Evolutionary conservation across 306 rosid species (phyloP).

Genomic region (Cucumis melo): DNA sequence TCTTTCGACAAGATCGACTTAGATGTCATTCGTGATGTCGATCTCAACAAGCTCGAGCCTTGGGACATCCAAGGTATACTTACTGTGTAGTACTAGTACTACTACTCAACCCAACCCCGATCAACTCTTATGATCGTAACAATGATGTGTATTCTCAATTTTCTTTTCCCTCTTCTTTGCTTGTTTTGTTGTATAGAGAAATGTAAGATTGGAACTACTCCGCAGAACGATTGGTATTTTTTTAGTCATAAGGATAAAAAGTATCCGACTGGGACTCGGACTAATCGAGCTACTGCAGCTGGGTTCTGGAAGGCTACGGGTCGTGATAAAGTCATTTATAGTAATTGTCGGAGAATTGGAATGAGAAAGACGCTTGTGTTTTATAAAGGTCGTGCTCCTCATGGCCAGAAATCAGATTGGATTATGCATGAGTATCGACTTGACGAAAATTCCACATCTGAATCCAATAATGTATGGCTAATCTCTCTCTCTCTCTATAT

Average conservation of each 20-base stretch:
- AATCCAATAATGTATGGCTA: constrained; percentile 21
- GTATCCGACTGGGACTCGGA: constrained; percentile 90
- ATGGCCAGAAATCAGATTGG: constrained; percentile 88
- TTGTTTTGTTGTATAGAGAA: constrained; percentile 17
- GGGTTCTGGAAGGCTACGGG: constrained; percentile 99
- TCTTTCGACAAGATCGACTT: constrained; percentile 63
- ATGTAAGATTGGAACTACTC: constrained; percentile 90
- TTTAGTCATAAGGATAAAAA: constrained; percentile 96
- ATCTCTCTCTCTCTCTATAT: background rate
- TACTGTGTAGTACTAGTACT: too few species aligned
- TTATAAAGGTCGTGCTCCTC: constrained; percentile 93
- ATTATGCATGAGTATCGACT: constrained; percentile 95
- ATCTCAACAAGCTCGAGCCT: constrained; percentile 96
- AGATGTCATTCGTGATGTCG: constrained; percentile 80
- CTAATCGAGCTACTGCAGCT: constrained; percentile 78
- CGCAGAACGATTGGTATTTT: constrained; percentile 94
- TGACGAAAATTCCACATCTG: constrained; percentile 36
- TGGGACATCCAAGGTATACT: constrained; percentile 97
- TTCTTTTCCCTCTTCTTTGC: too few species aligned
- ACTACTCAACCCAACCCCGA: too few species aligned
- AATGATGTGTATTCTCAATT: too few species aligned
- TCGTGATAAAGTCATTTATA: constrained; percentile 70
- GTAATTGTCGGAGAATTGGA: constrained; percentile 61
- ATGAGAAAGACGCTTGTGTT: constrained; percentile 95
- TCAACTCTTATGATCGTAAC: too few species aligned